Conservation (phyloP, 2,329 filamentous ascomycete genomes). For the Fusarium sp. region DNA sequence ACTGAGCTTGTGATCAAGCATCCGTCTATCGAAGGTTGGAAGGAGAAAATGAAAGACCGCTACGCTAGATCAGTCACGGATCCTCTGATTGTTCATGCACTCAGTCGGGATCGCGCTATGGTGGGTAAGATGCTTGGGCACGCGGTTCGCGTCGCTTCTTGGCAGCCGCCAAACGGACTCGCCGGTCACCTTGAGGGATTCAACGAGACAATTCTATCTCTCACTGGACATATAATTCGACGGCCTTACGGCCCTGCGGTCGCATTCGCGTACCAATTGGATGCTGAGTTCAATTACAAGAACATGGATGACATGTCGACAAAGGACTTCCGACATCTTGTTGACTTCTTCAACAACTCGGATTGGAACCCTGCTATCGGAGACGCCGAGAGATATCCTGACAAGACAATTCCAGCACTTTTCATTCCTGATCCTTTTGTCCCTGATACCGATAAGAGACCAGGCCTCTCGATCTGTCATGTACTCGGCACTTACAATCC, state of each 20-base stretch:
- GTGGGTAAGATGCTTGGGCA: background rate
- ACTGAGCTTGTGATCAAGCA: background rate
- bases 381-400: background rate
- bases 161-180: background rate
- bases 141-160: background rate
- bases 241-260: too few species aligned
- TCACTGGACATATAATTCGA: too few species aligned
- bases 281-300: too few species aligned
- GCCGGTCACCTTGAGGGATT: background rate
- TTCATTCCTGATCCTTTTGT: background rate
- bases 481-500: too few species aligned
- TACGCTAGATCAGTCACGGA: rapidly evolving
- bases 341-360: too few species aligned
- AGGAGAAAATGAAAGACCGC: background rate
- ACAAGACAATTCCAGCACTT: background rate
- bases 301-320: too few species aligned
- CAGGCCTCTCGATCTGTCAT: too few species aligned
- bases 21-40: background rate
- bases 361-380: background rate
- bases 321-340: too few species aligned
- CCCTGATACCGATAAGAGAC: background rate
- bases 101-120: too few species aligned
- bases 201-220: background rate
- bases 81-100: too few species aligned
- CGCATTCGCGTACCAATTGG: too few species aligned